Conservation (phyloP, 805 yeast species). For the Kluyveromyces lactis region DNA sequence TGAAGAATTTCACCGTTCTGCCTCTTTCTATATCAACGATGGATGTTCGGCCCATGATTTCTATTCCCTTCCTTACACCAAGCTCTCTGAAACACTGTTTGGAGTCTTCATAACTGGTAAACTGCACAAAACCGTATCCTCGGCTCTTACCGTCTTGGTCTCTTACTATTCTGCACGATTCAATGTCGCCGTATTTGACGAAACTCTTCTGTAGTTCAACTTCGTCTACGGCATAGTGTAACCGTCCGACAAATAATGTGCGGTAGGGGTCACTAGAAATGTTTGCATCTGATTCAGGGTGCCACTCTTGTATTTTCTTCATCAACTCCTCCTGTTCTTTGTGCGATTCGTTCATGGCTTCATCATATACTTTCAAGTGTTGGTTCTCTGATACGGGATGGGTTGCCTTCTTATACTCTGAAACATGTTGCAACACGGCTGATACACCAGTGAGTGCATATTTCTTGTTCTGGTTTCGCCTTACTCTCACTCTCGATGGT, state of each 20-base stretch:
- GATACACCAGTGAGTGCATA: not conserved
- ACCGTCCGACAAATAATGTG: slow-evolving; percentile 71
- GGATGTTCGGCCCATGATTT: slow-evolving; percentile 44
- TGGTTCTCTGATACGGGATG: slow-evolving; percentile 19
- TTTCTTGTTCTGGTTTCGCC: not conserved
- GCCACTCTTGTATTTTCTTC: slow-evolving; percentile 36
- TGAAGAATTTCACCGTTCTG: slow-evolving; percentile 56
- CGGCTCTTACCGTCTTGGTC: slow-evolving; percentile 48
- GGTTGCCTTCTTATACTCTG: slow-evolving; percentile 26
- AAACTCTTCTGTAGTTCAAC: slow-evolving; percentile 58
- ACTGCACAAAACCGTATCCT: slow-evolving; percentile 83
- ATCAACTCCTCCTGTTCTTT: slow-evolving; percentile 28
- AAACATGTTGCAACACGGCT: slow-evolving; percentile 4
- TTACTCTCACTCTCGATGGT: slow-evolving; percentile 24
- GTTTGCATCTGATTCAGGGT: slow-evolving; percentile 50
- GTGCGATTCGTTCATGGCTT: slow-evolving; percentile 10
- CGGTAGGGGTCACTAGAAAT: slow-evolving; percentile 56
- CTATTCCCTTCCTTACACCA: slow-evolving; percentile 36
- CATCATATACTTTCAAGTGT: slow-evolving; percentile 24
- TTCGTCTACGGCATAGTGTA: slow-evolving; percentile 58
- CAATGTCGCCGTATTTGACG: slow-evolving; percentile 61
- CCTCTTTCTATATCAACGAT: slow-evolving; percentile 72
- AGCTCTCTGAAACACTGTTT: slow-evolving; percentile 52
- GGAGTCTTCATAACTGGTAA: slow-evolving; percentile 51
- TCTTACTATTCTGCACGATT: slow-evolving; percentile 48